phyloP scores from a whole-genome alignment of 345 rosid species.

The Arabidopsis arenosa region DNA sequence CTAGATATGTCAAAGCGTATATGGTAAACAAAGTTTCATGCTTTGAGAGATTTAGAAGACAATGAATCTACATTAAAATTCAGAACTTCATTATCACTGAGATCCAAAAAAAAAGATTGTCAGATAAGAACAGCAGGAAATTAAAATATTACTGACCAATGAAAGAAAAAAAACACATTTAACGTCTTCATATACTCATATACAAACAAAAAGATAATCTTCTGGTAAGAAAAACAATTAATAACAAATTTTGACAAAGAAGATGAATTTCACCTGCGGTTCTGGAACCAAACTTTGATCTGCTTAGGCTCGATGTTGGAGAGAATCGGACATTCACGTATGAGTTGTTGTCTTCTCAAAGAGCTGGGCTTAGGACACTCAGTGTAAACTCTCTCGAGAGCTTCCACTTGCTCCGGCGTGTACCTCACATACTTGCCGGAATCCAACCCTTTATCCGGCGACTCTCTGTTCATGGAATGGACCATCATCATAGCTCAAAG shows the following conservation, averaged over 20 bases:
- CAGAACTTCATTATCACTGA: constrained; percentile 26
- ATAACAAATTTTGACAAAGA: too few species aligned
- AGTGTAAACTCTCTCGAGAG: constrained; percentile 49
- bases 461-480: constrained; percentile 49
- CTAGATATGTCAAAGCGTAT: constrained; percentile 21
- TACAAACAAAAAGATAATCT: not conserved
- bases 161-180: not conserved
- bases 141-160: not conserved
- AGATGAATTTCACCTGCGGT: constrained; percentile 42
- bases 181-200: not conserved
- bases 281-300: constrained; percentile 55
- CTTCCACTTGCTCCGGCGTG: constrained; percentile 50
- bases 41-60: constrained; percentile 1
- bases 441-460: constrained; percentile 47
- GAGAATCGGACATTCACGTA: constrained; percentile 49
- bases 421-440: constrained; percentile 50
- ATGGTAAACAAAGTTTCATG: constrained; percentile 14
- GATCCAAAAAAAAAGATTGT: constrained; percentile 16
- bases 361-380: constrained; percentile 51
- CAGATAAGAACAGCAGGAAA: constrained; percentile 10
- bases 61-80: constrained; percentile 33
- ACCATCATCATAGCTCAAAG: constrained; percentile 50
- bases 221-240: not conserved
- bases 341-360: constrained; percentile 47
- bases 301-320: constrained; percentile 47